These are phyloP conservation scores for Mitragyna speciosa DNA, from an alignment of 257 asterid species.

Conservation along the genomic window DNA sequence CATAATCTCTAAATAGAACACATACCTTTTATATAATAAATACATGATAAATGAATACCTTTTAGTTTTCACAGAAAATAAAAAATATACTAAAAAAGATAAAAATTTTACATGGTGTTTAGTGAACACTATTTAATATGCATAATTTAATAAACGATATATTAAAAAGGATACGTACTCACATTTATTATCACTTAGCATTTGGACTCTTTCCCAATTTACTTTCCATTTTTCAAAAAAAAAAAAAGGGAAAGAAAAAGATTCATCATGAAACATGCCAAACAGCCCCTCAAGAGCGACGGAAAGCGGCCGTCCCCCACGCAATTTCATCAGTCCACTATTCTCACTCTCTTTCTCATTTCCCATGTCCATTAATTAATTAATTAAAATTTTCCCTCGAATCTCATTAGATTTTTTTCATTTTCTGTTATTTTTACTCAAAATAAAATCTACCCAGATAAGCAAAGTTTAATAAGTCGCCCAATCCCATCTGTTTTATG, in stretches of 20 bases:
- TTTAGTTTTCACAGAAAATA: not conserved
- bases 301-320: slow-evolving; percentile 5
- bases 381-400: not conserved
- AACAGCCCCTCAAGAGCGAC: not conserved
- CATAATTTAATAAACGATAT: no score
- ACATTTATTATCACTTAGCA: no score
- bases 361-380: not conserved
- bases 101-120: no score
- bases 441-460: slow-evolving; percentile 1
- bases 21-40: not conserved
- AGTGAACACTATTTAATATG: no score
- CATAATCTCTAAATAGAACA: no score
- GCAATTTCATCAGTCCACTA: slow-evolving; percentile 4
- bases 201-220: no score
- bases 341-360: not conserved
- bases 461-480: not conserved
- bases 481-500: not conserved
- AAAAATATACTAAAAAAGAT: not conserved
- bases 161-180: no score
- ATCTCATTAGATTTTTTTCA: not conserved
- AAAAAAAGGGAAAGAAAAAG: no score
- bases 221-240: no score
- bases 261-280: not conserved
- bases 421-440: no score
- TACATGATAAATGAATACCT: not conserved